Base-by-base conservation (phyloP, 805 yeast species). In the Aciculoconidium aculeatum region DNA sequence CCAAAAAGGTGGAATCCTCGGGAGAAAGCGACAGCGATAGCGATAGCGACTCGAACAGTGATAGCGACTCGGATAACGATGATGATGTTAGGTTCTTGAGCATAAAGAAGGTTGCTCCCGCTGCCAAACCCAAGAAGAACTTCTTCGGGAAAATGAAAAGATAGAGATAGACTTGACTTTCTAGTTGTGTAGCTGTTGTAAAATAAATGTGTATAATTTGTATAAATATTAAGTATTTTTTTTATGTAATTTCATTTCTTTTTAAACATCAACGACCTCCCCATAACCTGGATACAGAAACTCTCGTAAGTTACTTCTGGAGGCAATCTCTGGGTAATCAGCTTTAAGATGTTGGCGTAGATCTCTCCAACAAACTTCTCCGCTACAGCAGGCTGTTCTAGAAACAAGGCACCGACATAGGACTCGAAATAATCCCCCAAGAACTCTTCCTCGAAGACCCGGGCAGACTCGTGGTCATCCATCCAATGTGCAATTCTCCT, bases 371-470 rank as follows among this genome's bases (percentile, higher is more conserved):
- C 52, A 49, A 59, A 61, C n/a, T 30, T 23, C 34, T 53, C 55
- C 3, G 67, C 65, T 2, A 42, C 53, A 6, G 42, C 47, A 4
- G 67, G 67, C 36, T 52, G 60, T 27, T 61, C 66, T 11, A 60
- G 32, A 25, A 52, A 53, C 25, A 62, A 47, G 0, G 66, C 62
- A n/a, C 65, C 68, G n/a, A 59, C 56, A 27, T 62, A 62, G 28
- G 55, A 56, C 36, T 62, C 68, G 34, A 62, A 62, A 39, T 54
- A 62, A 34, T 62, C 68, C 1, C 60, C 68, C 18, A 61, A 44
- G 35, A 61, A 59, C 33, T 62, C 68, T 30, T 61, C 65, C 39
- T 62, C 67, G 35, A 59, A 61, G 19, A 47, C 36, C 17, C 47
- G 35, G 1, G 39, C 36, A 15, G 43, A 44, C 3, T 37, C 37